Percentiles rank a stretch among this genome's conserved stretches.
Evolutionary conservation across 352 stramenopile species (phyloP).

Genomic region (Phytopythium chamaehyphon): DNA sequence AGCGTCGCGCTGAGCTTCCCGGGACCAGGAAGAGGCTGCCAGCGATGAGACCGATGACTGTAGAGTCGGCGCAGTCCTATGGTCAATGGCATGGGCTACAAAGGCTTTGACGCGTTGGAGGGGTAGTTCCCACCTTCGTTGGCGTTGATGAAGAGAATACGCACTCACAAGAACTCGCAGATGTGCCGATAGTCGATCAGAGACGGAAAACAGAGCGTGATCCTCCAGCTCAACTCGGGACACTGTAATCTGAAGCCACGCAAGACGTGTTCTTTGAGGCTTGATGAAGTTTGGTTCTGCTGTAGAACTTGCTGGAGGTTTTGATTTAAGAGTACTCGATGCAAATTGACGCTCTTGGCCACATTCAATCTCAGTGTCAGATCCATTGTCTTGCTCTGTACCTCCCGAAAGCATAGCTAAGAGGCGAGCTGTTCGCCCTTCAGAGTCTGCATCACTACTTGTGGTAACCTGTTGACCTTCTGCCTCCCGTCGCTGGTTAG

Average conservation of each 20-base stretch:
- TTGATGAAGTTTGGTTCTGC: not conserved
- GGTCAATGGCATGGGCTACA: slow-evolving; percentile 14
- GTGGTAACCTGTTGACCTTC: too few relatives aligned
- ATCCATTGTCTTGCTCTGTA: too few relatives aligned
- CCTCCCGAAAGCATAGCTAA: too few relatives aligned
- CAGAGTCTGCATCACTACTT: too few relatives aligned
- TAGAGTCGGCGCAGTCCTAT: not conserved
- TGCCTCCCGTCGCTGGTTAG: not conserved
- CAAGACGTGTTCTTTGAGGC: not conserved
- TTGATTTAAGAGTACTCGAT: too few relatives aligned
- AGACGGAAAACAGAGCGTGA: slow-evolving; percentile 56
- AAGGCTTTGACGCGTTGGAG: slow-evolving; percentile 43
- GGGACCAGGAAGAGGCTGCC: slow-evolving; percentile 14
- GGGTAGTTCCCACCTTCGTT: slow-evolving; percentile 43
- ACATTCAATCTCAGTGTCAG: too few relatives aligned
- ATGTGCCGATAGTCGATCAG: slow-evolving; percentile 61
- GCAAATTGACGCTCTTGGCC: too few relatives aligned
- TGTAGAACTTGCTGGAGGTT: not conserved
- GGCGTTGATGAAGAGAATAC: slow-evolving; percentile 49
- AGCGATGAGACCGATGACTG: not conserved
- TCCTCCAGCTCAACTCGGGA: slow-evolving; percentile 72
- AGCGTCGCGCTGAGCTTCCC: slow-evolving; percentile 16
- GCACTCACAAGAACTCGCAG: slow-evolving; percentile 49
- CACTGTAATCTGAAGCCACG: slow-evolving; percentile 44
- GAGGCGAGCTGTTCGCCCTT: too few relatives aligned